A percentile compares a stretch with the other conserved stretches of the same genome.
Evolutionary conservation across 257 asterid species (phyloP).

Genomic region (Solanum habrochaites): DNA sequence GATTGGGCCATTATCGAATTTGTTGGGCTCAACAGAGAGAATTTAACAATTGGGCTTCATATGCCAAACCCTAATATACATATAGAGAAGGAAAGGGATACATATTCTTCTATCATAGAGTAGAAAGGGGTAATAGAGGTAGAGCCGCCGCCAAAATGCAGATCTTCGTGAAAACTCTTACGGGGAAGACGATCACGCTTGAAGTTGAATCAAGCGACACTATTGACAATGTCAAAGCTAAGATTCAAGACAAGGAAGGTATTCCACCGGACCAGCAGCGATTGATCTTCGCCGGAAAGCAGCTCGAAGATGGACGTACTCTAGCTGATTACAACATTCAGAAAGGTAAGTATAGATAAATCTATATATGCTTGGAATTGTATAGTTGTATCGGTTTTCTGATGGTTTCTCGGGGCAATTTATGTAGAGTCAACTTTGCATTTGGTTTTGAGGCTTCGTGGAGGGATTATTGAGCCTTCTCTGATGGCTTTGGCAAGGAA

Average conservation of each 20-base stretch:
- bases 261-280: constrained; percentile 82
- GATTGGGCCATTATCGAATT: neutral
- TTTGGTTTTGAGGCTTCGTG: constrained; percentile 70
- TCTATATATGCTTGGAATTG: neutral
- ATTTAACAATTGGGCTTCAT: neutral
- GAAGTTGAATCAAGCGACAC: constrained; percentile 21
- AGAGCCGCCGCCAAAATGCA: constrained; percentile 5
- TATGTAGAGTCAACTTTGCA: constrained; percentile 45
- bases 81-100: too few species aligned
- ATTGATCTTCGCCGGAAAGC: constrained; percentile 33
- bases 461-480: constrained; percentile 63
- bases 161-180: constrained; percentile 23
- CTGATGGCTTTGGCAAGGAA: constrained; percentile 63
- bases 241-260: constrained; percentile 24
- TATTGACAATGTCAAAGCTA: constrained; percentile 21
- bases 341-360: constrained; percentile 4
- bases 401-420: neutral
- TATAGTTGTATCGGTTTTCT: neutral
- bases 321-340: constrained; percentile 31
- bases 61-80: neutral
- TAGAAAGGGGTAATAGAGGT: neutral
- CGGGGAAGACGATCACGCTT: constrained; percentile 5
- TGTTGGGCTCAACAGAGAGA: neutral
- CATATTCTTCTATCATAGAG: neutral
- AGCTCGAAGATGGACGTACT: constrained; percentile 33